These are phyloP conservation scores for Magnusiomyces suaveolens DNA, from an alignment of 1,139 yeast genomes.

Conservation along the genomic window DNA sequence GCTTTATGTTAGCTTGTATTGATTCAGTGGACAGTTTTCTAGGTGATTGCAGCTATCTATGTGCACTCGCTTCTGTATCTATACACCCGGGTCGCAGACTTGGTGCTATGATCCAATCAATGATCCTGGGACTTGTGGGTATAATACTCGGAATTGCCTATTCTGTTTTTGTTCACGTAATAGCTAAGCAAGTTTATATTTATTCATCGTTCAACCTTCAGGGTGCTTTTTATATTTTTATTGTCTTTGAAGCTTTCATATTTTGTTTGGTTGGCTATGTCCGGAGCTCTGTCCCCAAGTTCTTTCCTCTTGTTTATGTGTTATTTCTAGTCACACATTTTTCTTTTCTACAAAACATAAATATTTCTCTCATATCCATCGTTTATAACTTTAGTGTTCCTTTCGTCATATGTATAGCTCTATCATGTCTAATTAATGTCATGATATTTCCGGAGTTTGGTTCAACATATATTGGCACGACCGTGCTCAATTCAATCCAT, in stretches of 20 bases:
- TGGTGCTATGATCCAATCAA: conserved; percentile 40
- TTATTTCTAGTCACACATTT: conserved; percentile 42
- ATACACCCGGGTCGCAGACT: conserved; percentile 43
- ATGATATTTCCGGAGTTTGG: conserved; percentile 44
- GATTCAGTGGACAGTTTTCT: conserved; percentile 30
- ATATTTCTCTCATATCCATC: conserved; percentile 26
- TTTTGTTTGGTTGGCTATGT: conserved; percentile 41
- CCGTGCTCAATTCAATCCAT: conserved; percentile 35
- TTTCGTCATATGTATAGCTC: conserved; percentile 38
- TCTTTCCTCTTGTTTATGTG: conserved; percentile 41
- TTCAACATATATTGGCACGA: conserved; percentile 39
- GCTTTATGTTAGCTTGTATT: conserved; percentile 35
- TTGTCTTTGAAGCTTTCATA: conserved; percentile 39
- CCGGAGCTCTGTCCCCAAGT: conserved; percentile 39
- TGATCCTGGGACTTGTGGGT: conserved; percentile 35
- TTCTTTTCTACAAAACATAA: conserved; percentile 35
- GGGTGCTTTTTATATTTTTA: conserved; percentile 37
- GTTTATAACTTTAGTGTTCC: conserved; percentile 37
- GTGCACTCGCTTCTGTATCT: conserved; percentile 39
- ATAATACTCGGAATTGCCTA: conserved; percentile 38
- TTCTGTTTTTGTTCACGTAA: conserved; percentile 35
- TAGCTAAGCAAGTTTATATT: conserved; percentile 34
- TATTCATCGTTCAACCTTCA: conserved; percentile 17
- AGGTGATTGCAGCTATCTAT: conserved; percentile 36
- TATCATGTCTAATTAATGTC: conserved; percentile 37